Conservation (phyloP, 1,139 yeast genomes). For the Sugiyamaella castrensis region DNA sequence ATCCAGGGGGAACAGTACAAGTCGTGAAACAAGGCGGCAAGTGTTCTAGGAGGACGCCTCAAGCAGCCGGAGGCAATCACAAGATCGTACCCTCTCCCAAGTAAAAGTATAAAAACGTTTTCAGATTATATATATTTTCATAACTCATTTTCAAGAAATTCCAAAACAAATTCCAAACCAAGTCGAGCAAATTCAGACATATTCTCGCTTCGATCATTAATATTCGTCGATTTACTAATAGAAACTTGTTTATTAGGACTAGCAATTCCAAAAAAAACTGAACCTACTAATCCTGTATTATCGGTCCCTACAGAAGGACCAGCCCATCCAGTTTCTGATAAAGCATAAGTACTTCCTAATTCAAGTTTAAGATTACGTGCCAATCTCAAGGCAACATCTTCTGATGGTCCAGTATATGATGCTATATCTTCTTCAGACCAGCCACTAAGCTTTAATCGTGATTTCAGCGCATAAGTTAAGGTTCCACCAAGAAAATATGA, state of each 20-base stretch:
- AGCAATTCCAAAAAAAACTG: slow-evolving; percentile 66
- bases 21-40: too few relatives aligned
- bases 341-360: slow-evolving; percentile 74
- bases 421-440: slow-evolving; percentile 71
- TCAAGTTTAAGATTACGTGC: slow-evolving; percentile 79
- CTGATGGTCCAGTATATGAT: slow-evolving; percentile 70
- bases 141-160: slow-evolving; percentile 16
- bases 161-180: slow-evolving; percentile 60
- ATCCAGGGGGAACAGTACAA: too few relatives aligned
- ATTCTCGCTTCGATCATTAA: slow-evolving; percentile 54
- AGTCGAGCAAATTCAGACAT: slow-evolving; percentile 71
- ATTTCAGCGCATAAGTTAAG: slow-evolving; percentile 70
- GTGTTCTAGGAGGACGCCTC: too few relatives aligned
- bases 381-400: slow-evolving; percentile 66
- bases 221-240: slow-evolving; percentile 46
- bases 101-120: too few relatives aligned
- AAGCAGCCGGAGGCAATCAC: too few relatives aligned
- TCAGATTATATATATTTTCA: too few relatives aligned
- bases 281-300: slow-evolving; percentile 47
- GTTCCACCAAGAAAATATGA: slow-evolving; percentile 81
- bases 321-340: slow-evolving; percentile 86
- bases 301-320: slow-evolving; percentile 54
- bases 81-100: too few relatives aligned
- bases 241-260: slow-evolving; percentile 59
- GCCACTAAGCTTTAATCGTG: slow-evolving; percentile 70